phyloP scores from a whole-genome alignment of 495 filamentous ascomycete genomes.

The Acidomyces sp. region DNA sequence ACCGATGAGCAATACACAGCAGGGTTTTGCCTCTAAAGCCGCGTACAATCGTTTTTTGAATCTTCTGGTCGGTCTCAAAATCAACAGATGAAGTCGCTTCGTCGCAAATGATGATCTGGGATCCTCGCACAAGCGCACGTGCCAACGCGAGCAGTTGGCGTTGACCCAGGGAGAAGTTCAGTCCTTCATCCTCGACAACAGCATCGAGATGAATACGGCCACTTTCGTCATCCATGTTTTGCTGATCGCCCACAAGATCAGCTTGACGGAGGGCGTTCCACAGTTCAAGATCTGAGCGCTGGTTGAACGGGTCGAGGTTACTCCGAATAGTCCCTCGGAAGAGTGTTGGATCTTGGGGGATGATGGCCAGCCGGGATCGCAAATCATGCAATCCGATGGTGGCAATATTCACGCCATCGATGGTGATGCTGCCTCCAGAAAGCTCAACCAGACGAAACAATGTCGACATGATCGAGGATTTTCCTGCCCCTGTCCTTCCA shows the following conservation, averaged over 20 bases:
- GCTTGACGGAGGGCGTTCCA: slow-evolving; percentile 78
- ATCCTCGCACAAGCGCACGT: slow-evolving; percentile 70
- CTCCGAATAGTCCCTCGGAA: slow-evolving; percentile 83
- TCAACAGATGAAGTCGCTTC: slow-evolving; percentile 89
- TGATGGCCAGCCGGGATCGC: slow-evolving; percentile 79
- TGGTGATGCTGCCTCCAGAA: slow-evolving; percentile 67
- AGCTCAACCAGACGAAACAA: slow-evolving; percentile 85
- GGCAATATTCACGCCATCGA: slow-evolving; percentile 82
- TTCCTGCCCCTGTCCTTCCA: slow-evolving; percentile 85
- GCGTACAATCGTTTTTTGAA: slow-evolving; percentile 76
- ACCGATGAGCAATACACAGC: slow-evolving; percentile 86
- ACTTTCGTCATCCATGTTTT: slow-evolving; percentile 31
- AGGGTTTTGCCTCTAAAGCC: slow-evolving; percentile 84
- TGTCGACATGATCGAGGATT: slow-evolving; percentile 86
- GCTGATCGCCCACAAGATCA: slow-evolving; percentile 51
- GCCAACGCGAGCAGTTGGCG: slow-evolving; percentile 92
- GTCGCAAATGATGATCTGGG: slow-evolving; percentile 89
- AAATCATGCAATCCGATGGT: slow-evolving; percentile 76
- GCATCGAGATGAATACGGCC: slow-evolving; percentile 68
- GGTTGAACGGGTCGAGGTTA: slow-evolving; percentile 85
- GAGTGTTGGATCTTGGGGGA: slow-evolving; percentile 90
- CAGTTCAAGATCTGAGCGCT: slow-evolving; percentile 75
- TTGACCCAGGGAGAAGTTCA: slow-evolving; percentile 95
- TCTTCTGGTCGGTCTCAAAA: slow-evolving; percentile 92
- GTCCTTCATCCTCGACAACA: slow-evolving; percentile 79